These are phyloP conservation scores for Rhizophora apiculata DNA, from an alignment of 345 rosid genomes.

Conservation along the genomic window DNA sequence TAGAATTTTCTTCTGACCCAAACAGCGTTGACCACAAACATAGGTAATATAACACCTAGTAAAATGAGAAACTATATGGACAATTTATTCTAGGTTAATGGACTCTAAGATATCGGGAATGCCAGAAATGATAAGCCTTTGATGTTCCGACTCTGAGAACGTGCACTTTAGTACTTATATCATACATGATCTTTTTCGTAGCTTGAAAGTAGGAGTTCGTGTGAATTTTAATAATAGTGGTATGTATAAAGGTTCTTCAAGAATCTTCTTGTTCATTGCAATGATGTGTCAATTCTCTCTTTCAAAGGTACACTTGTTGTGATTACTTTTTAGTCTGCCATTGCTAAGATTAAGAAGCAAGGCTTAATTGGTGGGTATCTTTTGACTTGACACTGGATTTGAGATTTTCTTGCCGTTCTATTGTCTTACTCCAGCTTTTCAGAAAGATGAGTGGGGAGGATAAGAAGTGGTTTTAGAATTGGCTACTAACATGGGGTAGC, in stretches of 20 bases:
- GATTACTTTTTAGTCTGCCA: constrained; percentile 25
- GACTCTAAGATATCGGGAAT: no score
- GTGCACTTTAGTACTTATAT: no score
- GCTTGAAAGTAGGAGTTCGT: no score
- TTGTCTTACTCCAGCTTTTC: background rate
- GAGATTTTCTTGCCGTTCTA: background rate
- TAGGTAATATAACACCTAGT: no score
- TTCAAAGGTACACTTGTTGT: constrained; percentile 6
- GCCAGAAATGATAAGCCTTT: no score
- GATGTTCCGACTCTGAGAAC: no score
- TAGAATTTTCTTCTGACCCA: no score
- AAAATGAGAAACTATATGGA: no score
- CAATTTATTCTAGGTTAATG: no score
- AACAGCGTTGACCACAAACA: no score
- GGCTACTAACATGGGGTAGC: background rate
- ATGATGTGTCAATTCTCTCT: background rate
- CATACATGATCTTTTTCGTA: no score
- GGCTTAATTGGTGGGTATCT: constrained; percentile 17
- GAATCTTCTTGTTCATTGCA: constrained; percentile 12
- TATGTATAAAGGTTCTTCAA: background rate
- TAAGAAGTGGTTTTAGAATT: constrained; percentile 9
- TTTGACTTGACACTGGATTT: constrained; percentile 17
- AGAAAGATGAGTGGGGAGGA: background rate
- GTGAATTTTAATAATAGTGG: no score
- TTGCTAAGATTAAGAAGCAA: constrained; percentile 16